Percentiles rank a stretch among this genome's conserved stretches.
These are phyloP conservation scores for Backusella sp. DNA, from an alignment of 192 early-diverging fungal species.

Conservation along the genomic window DNA sequence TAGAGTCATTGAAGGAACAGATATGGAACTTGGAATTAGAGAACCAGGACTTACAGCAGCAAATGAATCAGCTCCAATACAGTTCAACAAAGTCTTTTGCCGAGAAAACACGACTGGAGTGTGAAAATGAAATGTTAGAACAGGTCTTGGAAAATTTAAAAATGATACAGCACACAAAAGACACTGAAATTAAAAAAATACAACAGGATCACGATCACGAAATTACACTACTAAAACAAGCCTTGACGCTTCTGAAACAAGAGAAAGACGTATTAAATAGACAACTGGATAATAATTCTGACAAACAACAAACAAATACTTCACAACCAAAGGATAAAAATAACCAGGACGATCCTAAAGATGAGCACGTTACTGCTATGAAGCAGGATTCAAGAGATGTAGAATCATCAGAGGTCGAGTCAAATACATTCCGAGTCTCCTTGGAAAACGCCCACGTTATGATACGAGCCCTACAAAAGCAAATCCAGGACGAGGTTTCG, in stretches of 20 bases:
- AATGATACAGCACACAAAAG: neutral
- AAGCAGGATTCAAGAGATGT: neutral
- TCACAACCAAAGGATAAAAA: neutral
- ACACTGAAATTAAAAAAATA: neutral
- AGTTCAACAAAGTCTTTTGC: neutral
- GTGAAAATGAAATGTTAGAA: neutral
- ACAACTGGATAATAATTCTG: neutral
- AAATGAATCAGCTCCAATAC: neutral
- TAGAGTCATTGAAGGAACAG: neutral
- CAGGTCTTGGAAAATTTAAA: neutral
- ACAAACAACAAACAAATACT: neutral
- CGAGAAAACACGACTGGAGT: neutral
- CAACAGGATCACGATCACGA: neutral
- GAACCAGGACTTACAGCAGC: neutral
- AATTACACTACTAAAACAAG: neutral
- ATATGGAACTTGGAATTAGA: neutral
- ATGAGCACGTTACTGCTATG: neutral
- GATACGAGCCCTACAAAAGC: neutral
- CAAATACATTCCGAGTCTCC: neutral
- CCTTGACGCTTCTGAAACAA: neutral
- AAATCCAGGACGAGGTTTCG: neutral
- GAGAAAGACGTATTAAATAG: neutral
- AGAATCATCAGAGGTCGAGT: neutral
- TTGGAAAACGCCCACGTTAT: neutral
- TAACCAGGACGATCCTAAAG: neutral